Percentiles rank a stretch among this genome's conserved stretches.
These are phyloP conservation scores for barley (Hordeum vulgare) DNA, from an alignment of 176 grass and related monocot genomes.

Conservation along the genomic window MorexV3_pseudomolecules_assembly NC_058524.1:599458392-599458891, in stretches of 20 bases:
- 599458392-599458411: not conserved
- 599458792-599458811: not conserved
- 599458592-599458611: not conserved
- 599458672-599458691: not conserved
- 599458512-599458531: not conserved
- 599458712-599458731: not conserved
- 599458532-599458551: not conserved
- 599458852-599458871: not conserved
- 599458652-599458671: not conserved
- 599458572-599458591: not conserved
- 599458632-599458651: not conserved
- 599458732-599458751: not conserved
- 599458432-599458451: not conserved
- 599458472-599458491: not conserved
- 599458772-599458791: not conserved
- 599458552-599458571: not conserved
- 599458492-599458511: not conserved
- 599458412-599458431: not conserved
- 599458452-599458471: not conserved
- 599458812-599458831: not conserved
- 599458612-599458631: not conserved
- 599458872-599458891: not conserved
- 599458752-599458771: not conserved
- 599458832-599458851: too few species aligned
- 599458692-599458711: not conserved